Conservation (phyloP, 2,329 filamentous ascomycete genomes). For the Cordyceps militaris region DNA sequence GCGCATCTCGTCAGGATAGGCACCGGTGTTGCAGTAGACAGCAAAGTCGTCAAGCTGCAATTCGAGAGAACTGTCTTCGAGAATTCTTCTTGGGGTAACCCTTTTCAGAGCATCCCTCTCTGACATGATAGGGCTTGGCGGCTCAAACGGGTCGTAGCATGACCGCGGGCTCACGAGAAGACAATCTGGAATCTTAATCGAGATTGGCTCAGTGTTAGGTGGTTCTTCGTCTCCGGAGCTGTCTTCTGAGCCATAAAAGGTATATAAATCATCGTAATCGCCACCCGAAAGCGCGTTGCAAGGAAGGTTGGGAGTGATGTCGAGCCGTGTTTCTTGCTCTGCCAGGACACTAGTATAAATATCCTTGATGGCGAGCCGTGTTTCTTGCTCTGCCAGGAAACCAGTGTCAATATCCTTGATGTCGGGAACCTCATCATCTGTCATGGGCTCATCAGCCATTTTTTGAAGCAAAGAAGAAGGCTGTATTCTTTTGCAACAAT, state of each 20-base stretch:
- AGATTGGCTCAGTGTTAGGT: background rate
- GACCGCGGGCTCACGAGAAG: background rate
- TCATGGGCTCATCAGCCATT: too few species aligned
- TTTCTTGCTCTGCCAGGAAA: too few species aligned
- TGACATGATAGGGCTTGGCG: conserved; percentile 8
- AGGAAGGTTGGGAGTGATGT: too few species aligned
- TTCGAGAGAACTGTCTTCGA: conserved; percentile 31
- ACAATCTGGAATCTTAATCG: background rate
- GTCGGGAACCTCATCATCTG: too few species aligned
- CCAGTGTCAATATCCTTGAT: too few species aligned
- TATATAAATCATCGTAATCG: background rate
- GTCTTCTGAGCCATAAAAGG: background rate
- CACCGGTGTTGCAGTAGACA: conserved; percentile 40
- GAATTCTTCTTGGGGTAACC: background rate
- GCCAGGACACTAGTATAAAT: too few species aligned
- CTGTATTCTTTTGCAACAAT: too few species aligned
- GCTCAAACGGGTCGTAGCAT: background rate
- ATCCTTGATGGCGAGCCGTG: too few species aligned
- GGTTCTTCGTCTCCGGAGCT: background rate
- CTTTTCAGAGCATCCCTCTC: conserved; percentile 10
- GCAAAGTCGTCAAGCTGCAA: conserved; percentile 51
- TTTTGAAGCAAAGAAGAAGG: too few species aligned
- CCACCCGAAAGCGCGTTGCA: too few species aligned
- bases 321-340: too few species aligned
- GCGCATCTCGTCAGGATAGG: conserved; percentile 43